Percentiles rank a stretch among this genome's conserved stretches.
phyloP scores from a whole-genome alignment of 179 eudicot species.

The Silene coronaria region DNA sequence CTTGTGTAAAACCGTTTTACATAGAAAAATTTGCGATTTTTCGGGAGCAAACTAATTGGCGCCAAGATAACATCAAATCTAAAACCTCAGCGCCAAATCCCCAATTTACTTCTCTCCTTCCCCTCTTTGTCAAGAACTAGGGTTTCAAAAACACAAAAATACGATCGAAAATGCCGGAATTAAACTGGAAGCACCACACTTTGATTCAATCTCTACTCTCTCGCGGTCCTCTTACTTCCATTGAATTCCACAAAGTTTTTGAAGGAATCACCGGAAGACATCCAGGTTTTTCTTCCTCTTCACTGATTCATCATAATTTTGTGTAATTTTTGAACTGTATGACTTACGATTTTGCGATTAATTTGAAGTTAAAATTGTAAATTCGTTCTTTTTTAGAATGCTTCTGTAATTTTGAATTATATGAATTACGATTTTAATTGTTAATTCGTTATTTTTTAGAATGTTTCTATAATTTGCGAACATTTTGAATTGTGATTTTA shows the following conservation, averaged over 20 bases:
- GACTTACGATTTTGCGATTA: not conserved
- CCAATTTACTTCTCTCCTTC: not conserved
- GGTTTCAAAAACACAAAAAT: not conserved
- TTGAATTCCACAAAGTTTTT: conserved; percentile 58
- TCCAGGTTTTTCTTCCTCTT: conserved; percentile 29
- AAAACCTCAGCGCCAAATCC: not conserved
- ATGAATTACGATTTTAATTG: too few species aligned
- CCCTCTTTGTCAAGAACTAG: not conserved
- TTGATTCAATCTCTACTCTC: conserved; percentile 76
- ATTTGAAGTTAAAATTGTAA: not conserved
- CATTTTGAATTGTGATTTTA: not conserved
- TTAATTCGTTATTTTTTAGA: too few species aligned
- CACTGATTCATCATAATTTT: not conserved
- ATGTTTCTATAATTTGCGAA: not conserved
- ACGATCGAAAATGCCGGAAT: conserved; percentile 37
- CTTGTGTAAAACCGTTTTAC: too few species aligned
- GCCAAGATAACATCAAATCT: conserved; percentile 12
- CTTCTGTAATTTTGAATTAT: too few species aligned
- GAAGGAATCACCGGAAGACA: conserved; percentile 54
- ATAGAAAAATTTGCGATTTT: too few species aligned
- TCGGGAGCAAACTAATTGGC: too few species aligned
- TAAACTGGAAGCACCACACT: conserved; percentile 74
- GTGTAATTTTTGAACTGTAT: not conserved
- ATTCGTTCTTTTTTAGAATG: too few species aligned
- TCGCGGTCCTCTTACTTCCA: conserved; percentile 65